Conservation (phyloP, 768 basidiomycete species). For the Boletales sp. region DNA sequence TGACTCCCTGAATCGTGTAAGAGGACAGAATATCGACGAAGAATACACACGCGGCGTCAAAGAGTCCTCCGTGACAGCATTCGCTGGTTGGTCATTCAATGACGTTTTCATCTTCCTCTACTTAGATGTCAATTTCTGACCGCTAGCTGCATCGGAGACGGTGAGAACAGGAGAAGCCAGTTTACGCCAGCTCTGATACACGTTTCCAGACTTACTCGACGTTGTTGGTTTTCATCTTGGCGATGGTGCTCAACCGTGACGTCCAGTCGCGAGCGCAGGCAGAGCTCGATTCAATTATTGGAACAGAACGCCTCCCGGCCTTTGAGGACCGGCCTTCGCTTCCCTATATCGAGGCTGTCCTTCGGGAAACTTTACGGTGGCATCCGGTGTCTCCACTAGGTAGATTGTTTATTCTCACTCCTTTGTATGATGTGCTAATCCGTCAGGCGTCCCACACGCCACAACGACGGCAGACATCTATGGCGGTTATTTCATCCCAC, state of each 20-base stretch:
- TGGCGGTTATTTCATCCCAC: constrained; percentile 52
- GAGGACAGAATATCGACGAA: constrained; percentile 1
- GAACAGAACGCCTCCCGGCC: constrained; percentile 27
- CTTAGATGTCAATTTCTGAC: background rate
- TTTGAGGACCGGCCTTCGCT: constrained; percentile 28
- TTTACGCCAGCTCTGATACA: background rate
- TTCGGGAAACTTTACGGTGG: constrained; percentile 36
- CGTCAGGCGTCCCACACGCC: constrained; percentile 31
- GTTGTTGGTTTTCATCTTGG: constrained; percentile 29
- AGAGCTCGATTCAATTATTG: constrained; percentile 34
- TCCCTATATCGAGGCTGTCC: constrained; percentile 27
- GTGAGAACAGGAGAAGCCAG: constrained; percentile 9
- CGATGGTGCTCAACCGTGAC: constrained; percentile 36
- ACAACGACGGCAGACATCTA: constrained; percentile 40
- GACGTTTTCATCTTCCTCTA: background rate
- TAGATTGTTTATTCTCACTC: constrained; percentile 5
- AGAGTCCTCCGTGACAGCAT: constrained; percentile 28
- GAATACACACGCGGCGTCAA: constrained; percentile 22
- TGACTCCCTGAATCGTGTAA: constrained; percentile 14
- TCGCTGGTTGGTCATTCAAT: constrained; percentile 21
- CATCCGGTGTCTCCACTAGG: constrained; percentile 33
- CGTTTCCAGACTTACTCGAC: constrained; percentile 29
- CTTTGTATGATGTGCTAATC: background rate
- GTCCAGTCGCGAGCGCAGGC: constrained; percentile 37
- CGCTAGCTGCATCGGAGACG: constrained; percentile 28